These are phyloP conservation scores for Epichloe gansuensis DNA, from an alignment of 2,329 filamentous ascomycete genomes.

Conservation along the genomic window DNA sequence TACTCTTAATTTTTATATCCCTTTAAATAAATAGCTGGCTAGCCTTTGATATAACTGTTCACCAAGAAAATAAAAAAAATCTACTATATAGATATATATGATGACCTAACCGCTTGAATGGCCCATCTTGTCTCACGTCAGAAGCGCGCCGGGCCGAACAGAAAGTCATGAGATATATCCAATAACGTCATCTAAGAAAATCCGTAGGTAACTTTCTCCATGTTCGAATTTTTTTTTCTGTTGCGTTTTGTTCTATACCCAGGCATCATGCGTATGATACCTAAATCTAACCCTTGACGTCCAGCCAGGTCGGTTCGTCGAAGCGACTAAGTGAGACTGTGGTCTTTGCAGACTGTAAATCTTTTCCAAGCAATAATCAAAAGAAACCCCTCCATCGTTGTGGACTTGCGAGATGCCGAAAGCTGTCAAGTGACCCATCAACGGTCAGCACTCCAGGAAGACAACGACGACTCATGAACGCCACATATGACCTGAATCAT, in stretches of 20 bases:
- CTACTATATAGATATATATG: too few species aligned
- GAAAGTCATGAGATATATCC: background rate
- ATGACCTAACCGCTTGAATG: too few species aligned
- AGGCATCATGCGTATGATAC: background rate
- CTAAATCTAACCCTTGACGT: background rate
- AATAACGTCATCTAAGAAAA: too few species aligned
- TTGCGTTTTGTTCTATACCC: background rate
- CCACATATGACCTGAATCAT: background rate
- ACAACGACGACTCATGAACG: background rate
- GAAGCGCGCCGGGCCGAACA: background rate
- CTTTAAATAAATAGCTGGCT: too few species aligned
- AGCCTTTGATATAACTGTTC: too few species aligned
- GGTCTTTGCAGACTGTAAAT: constrained; percentile 1
- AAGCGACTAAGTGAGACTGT: background rate
- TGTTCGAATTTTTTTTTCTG: background rate
- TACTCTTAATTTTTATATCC: too few species aligned
- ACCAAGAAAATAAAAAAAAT: too few species aligned
- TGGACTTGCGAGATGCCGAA: background rate
- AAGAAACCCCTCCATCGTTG: background rate
- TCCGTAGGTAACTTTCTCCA: too few species aligned
- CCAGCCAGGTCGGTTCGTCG: background rate
- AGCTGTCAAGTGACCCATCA: background rate
- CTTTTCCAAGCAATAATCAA: background rate
- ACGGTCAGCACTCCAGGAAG: background rate
- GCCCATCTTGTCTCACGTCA: background rate